phyloP scores from a whole-genome alignment of 1,284 basidiomycete genomes.

The Binderoboletus segoi region DNA sequence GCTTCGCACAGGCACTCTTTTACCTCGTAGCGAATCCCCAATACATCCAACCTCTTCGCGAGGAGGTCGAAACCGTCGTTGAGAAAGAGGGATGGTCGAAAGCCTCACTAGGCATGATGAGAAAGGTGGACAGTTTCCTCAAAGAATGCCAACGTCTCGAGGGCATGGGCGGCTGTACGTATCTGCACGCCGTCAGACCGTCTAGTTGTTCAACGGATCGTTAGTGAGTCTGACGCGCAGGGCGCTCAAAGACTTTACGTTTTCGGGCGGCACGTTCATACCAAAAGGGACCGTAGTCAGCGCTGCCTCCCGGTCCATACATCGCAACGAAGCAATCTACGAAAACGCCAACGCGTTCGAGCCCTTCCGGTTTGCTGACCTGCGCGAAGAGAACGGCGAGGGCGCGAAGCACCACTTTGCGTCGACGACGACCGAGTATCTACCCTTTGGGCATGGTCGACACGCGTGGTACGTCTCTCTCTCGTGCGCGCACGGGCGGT shows the following conservation, averaged over 20 bases:
- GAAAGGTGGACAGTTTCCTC: conserved; percentile 52
- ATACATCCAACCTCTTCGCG: conserved; percentile 42
- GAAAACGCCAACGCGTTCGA: conserved; percentile 31
- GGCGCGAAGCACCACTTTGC: conserved; percentile 22
- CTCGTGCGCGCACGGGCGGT: background rate
- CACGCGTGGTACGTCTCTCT: conserved; percentile 14
- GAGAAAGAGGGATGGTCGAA: conserved; percentile 48
- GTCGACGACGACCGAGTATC: conserved; percentile 10
- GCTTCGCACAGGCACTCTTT: conserved; percentile 40
- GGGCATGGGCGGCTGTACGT: conserved; percentile 32
- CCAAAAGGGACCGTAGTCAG: conserved; percentile 37
- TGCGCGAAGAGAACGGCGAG: conserved; percentile 16
- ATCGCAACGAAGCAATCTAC: conserved; percentile 32
- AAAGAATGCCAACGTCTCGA: conserved; percentile 43
- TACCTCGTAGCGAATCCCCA: conserved; percentile 41
- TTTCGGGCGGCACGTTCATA: conserved; percentile 43
- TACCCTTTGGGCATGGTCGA: conserved; percentile 19
- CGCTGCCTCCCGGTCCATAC: conserved; percentile 21
- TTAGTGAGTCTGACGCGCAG: conserved; percentile 36
- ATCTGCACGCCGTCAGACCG: conserved; percentile 1
- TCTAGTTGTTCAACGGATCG: background rate
- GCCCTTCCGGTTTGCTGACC: conserved; percentile 34
- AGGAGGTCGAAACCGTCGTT: conserved; percentile 44
- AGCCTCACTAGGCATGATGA: conserved; percentile 41
- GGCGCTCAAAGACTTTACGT: conserved; percentile 38